phyloP scores from a whole-genome alignment of 352 stramenopile species.

The Aphanomyces euteiches region DNA sequence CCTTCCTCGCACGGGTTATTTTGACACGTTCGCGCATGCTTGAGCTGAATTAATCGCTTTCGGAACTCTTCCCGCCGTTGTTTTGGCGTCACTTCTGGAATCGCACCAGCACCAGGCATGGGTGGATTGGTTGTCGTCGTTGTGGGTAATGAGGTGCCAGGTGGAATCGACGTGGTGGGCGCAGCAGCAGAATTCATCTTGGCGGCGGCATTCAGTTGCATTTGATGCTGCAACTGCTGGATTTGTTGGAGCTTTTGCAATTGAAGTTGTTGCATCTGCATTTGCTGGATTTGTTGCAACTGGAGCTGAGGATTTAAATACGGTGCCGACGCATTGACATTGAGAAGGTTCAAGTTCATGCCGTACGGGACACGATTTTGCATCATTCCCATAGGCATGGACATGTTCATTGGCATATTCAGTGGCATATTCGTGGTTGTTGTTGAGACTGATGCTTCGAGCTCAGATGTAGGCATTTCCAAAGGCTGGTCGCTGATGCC shows the following conservation, averaged over 20 bases:
- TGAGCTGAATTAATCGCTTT: constrained; percentile 78
- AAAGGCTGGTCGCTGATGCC: constrained; percentile 73
- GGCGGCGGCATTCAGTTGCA: constrained; percentile 35
- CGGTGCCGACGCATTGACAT: constrained; percentile 1
- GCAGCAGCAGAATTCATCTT: constrained; percentile 7
- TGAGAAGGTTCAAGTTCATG: constrained; percentile 30
- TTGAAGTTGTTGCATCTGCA: constrained; percentile 84
- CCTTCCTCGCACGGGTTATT: constrained; percentile 67
- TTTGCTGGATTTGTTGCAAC: constrained; percentile 63
- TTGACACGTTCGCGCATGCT: constrained; percentile 81
- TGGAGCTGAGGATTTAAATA: constrained; percentile 27
- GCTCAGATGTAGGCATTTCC: constrained; percentile 76
- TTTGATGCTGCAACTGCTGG: constrained; percentile 76
- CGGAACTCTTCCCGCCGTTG: constrained; percentile 85
- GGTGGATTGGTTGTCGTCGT: constrained; percentile 31
- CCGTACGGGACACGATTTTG: constrained; percentile 30
- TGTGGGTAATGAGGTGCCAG: constrained; percentile 30
- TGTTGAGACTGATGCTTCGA: constrained; percentile 41
- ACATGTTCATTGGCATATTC: constrained; percentile 36
- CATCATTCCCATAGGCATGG: constrained; percentile 27
- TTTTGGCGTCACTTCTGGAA: constrained; percentile 61
- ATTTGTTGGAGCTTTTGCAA: constrained; percentile 78
- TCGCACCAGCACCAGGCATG: neutral
- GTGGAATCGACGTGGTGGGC: constrained; percentile 20
- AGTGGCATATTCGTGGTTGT: constrained; percentile 37